Evolutionary conservation across 768 basidiomycete genomes (phyloP), one percentile per base, ranked within the genome.

Genomic region (Inosperma sp.): DNA sequence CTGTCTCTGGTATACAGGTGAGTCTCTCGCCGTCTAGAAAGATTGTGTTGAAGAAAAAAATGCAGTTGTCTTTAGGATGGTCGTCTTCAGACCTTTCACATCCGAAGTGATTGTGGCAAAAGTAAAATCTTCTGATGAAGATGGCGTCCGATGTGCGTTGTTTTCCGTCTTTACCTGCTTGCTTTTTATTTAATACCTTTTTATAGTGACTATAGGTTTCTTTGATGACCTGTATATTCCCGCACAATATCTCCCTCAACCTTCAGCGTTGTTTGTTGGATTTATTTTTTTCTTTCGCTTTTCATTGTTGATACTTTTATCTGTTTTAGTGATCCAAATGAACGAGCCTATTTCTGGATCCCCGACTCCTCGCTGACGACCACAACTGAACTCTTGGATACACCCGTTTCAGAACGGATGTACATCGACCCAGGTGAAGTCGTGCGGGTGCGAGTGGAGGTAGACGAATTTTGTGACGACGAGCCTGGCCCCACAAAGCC

Each of bases 161-260:
- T 22, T 45, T 30, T 2, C 39, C 31, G 25, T 39, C 16, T 23
- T 17, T 13, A 31, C 31, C 10, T 1, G 30, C 7, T 16, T n/a
- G 5, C 6, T 16, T 5, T 12, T 41, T 26, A 22, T 16, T 25
- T 26, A 49, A 48, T 35, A 16, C 27, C 21, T 35, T 44, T 13
- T 8, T 48, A 27, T 59, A 95, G 93, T 95, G 22, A 81, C 86
- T 17, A 66, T 96, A 14, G 88, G 86, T 16, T 97, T 98, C 73
- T 98, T 98, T 61, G 90, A 93, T 67, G 93, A 97, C 59, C 84
- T 97, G 19, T 89, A 91, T 62, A 79, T 97, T 39, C 90, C 93
- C 0, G 68, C 79, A 0, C 71, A 79, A 3, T 84, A 90, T 51
- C 80, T 97, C 5, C 93, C 94, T 2, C 81, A 86, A 59, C 86